These are phyloP conservation scores for Candida methanosorbosa DNA, from an alignment of 805 yeast species.

Conservation along the genomic window DNA sequence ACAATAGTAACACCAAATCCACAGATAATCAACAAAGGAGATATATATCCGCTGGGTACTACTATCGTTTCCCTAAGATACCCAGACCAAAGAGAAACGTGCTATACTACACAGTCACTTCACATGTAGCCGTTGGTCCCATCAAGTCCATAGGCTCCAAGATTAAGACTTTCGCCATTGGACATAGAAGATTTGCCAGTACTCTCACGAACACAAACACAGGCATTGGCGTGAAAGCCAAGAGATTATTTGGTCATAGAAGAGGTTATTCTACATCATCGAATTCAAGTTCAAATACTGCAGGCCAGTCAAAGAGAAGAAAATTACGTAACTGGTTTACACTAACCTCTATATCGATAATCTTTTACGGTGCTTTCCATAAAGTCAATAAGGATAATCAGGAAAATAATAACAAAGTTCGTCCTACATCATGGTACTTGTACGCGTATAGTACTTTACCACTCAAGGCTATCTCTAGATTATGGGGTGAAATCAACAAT, in stretches of 20 bases:
- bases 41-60: slow-evolving; percentile 5
- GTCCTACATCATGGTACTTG: slow-evolving; percentile 79
- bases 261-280: slow-evolving; percentile 6
- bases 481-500: slow-evolving; percentile 91
- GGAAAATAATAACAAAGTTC: slow-evolving; percentile 22
- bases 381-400: slow-evolving; percentile 24
- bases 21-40: slow-evolving; percentile 4
- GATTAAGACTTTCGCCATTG: slow-evolving; percentile 4
- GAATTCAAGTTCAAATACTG: slow-evolving; percentile 1
- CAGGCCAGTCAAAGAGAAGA: slow-evolving; percentile 3
- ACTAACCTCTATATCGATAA: slow-evolving; percentile 40
- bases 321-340: slow-evolving; percentile 39
- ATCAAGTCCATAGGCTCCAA: slow-evolving; percentile 13
- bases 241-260: slow-evolving; percentile 8
- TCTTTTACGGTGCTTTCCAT: slow-evolving; percentile 46
- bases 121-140: slow-evolving; percentile 3
- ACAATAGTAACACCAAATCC: slow-evolving; percentile 6
- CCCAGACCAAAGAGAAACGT: slow-evolving; percentile 50
- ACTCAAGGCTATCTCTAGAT: slow-evolving; percentile 77
- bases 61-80: slow-evolving; percentile 41
- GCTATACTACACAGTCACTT: slow-evolving; percentile 31
- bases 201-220: slow-evolving; percentile 12
- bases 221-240: slow-evolving; percentile 11
- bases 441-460: slow-evolving; percentile 89
- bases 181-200: neutral